Evolutionary conservation across 2,329 filamentous ascomycete species (phyloP), one percentile per base, ranked within the genome.

Genomic region (Aspergillus chevalieri): DNA sequence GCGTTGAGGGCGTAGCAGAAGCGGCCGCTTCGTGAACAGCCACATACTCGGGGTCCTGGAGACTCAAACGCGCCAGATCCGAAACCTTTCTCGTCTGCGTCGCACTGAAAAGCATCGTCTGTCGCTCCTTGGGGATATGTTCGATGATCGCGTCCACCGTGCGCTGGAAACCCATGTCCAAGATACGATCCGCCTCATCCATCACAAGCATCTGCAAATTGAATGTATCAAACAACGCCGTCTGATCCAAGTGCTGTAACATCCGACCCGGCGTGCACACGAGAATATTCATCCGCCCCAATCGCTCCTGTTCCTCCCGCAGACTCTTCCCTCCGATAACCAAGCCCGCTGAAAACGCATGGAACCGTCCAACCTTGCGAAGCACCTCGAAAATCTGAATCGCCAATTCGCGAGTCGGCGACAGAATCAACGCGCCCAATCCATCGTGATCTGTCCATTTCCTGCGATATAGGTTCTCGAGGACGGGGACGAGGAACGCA

Each of bases 351-450:
- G 92, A 95, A 67, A 97, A 96, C 52, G 82, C 78, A 68, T 98
- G 92, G 50, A 92, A 84, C 49, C 88, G 82, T 42, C 93, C 93
- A 50, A 98, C 82, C 68, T 95, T 95, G 53, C 89, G 80, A 60
- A 98, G 72, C 0, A 97, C 92, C 50, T 96, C 87, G 65, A 97
- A 98, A 53, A 95, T 98, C 70, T 98, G 93, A 36, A 94, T 93
- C 0, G 93, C 92, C 48, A 98, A 78, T 73, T 98, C 93, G 64
- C 93, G 85, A 6, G 93, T 98, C 0, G 93, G 93, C 0, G 91
- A 92, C 47, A 98, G 85, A 57, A 98, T 89, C 55, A 98, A 79
- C 4, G 93, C 93, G 7, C 92, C 92, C 26, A 98, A 77, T 0
- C 93, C 93, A 71, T 98, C 93, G 59, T 84, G 80, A 61, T 95